A percentile compares a stretch with the other conserved stretches of the same genome.
These are phyloP conservation scores for Wallacemonas collosoma DNA, from an alignment of 208 protist genomes.

Conservation along the genomic window DNA sequence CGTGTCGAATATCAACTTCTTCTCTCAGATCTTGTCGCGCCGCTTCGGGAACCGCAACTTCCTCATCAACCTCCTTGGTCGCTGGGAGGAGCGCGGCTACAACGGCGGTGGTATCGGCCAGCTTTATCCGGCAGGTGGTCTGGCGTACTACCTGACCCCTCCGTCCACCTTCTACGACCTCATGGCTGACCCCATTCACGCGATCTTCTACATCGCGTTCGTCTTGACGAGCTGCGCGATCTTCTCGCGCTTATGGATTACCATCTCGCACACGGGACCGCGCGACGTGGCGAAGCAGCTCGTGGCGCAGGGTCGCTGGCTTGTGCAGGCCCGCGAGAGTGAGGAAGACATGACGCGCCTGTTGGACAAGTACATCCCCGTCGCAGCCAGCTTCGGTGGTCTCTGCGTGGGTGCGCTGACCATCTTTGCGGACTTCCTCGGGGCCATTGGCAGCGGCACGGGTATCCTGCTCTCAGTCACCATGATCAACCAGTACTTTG, in stretches of 20 bases:
- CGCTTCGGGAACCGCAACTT: conserved; percentile 97
- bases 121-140: conserved; percentile 95
- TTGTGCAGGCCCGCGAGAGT: conserved; percentile 88
- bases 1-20: conserved; percentile 99
- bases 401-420: conserved; percentile 99
- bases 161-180: conserved; percentile 95
- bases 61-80: conserved; percentile 97
- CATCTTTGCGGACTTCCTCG: conserved; percentile 98
- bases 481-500: conserved; percentile 99
- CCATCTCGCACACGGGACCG: conserved; percentile 96
- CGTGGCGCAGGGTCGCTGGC: conserved; percentile 94
- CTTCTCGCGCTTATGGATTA: conserved; percentile 99
- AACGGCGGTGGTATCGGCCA: conserved; percentile 53
- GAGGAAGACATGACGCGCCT: conserved; percentile 89
- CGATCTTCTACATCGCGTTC: conserved; percentile 98
- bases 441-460: conserved; percentile 97
- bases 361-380: conserved; percentile 98
- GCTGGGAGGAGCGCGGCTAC: conserved; percentile 93
- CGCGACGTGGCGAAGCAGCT: conserved; percentile 98
- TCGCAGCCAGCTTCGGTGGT: conserved; percentile 99
- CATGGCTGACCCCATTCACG: conserved; percentile 97
- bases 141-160: conserved; percentile 99
- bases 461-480: conserved; percentile 99
- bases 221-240: conserved; percentile 97
- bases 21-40: conserved; percentile 99